Percentiles rank a stretch among this genome's conserved stretches.
Evolutionary conservation across 345 rosid genomes (phyloP).

Genomic region (Aurinia saxatilis): DNA sequence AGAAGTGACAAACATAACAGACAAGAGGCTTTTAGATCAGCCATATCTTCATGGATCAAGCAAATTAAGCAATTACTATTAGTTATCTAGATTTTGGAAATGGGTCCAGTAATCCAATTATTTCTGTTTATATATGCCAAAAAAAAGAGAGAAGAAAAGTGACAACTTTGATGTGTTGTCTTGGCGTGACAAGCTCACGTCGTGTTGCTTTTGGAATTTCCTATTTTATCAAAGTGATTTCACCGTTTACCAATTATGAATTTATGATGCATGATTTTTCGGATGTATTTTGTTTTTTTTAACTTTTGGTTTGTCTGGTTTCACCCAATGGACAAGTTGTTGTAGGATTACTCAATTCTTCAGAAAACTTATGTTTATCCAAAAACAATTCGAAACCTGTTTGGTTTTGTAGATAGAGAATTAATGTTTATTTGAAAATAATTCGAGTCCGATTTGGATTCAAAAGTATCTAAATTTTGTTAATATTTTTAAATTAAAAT

Average conservation of each 20-base stretch:
- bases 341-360: conserved; percentile 23
- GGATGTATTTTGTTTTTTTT: conserved; percentile 2
- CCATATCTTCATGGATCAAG: neutral
- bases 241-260: conserved; percentile 1
- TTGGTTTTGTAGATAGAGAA: too few species aligned
- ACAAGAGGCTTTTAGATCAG: neutral
- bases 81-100: neutral
- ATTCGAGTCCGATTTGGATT: too few species aligned
- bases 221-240: neutral
- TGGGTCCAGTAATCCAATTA: conserved; percentile 16
- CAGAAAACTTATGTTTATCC: too few species aligned
- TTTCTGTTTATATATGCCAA: conserved; percentile 4
- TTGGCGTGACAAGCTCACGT: neutral
- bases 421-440: too few species aligned
- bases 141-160: neutral
- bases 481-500: too few species aligned
- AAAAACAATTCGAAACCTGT: too few species aligned
- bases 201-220: conserved; percentile 3
- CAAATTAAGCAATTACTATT: neutral
- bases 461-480: too few species aligned
- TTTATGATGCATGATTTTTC: neutral
- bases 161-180: conserved; percentile 13
- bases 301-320: conserved; percentile 6
- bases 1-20: neutral
- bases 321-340: conserved; percentile 25